Percentiles rank a stretch among this genome's conserved stretches.
Evolutionary conservation across 116 monocot species (phyloP).

Genomic region (Cymodocea nodosa): DNA sequence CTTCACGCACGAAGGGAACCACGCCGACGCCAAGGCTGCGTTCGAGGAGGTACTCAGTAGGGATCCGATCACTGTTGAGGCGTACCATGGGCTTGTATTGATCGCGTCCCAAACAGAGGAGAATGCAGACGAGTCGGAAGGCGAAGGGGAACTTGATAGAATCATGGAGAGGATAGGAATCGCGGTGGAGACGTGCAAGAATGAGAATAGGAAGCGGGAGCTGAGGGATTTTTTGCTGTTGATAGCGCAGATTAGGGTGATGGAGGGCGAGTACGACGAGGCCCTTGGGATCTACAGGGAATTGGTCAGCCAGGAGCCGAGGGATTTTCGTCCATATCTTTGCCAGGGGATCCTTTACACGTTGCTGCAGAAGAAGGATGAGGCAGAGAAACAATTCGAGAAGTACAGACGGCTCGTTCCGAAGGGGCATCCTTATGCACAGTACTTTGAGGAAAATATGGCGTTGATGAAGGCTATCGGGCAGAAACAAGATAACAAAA

Average conservation of each 20-base stretch:
- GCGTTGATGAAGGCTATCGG: conserved; percentile 38
- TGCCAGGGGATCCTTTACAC: conserved; percentile 68
- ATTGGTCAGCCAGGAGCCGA: conserved; percentile 56
- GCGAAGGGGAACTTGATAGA: conserved; percentile 16
- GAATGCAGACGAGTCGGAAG: conserved; percentile 15
- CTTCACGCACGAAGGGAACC: conserved; percentile 30
- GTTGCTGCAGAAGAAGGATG: conserved; percentile 54
- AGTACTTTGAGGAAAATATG: conserved; percentile 58
- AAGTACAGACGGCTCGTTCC: conserved; percentile 66
- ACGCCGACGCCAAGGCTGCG: conserved; percentile 22
- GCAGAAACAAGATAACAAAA: conserved; percentile 24
- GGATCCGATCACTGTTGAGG: conserved; percentile 42
- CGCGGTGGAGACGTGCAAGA: conserved; percentile 48
- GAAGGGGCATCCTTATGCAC: conserved; percentile 51
- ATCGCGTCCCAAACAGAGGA: conserved; percentile 11
- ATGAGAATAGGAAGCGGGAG: conserved; percentile 39
- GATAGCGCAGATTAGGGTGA: conserved; percentile 45
- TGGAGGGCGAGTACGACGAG: conserved; percentile 39
- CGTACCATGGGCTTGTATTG: conserved; percentile 60
- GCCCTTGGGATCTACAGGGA: conserved; percentile 37
- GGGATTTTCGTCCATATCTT: conserved; percentile 68
- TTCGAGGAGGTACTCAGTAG: conserved; percentile 37
- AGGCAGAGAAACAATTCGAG: conserved; percentile 65
- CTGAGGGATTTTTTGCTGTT: conserved; percentile 65
- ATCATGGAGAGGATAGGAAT: conserved; percentile 31